Base-by-base conservation (phyloP, 306 rosid species). In the Lathyrus oleraceus region DNA sequence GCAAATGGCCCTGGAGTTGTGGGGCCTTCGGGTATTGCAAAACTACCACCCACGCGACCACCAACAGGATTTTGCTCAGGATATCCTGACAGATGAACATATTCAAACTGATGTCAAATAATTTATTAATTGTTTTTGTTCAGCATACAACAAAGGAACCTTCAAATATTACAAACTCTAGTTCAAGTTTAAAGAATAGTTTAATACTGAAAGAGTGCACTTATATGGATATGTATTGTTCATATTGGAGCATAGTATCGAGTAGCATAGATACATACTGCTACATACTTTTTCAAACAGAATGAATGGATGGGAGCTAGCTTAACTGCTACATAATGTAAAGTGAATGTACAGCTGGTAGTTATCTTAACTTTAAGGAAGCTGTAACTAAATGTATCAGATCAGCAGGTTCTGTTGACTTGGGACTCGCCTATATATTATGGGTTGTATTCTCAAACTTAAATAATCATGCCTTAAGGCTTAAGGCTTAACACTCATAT, bases 1-100 rank as follows among this genome's bases (percentile, higher is more conserved):
- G 92, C 62, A 84, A 88, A 91, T 73, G 91, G 87, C 77, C 97
- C 98, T 2, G 98, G 98, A 65, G 94, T 88, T 69, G 96, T 76
- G 61, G 98, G 97, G 52, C 87, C 92, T 60, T 94, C 98, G 4
- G 93, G 81, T 15, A 82, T 69, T 14, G 86, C 79, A 85, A 87
- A 91, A 56, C 86, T 87, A 75, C 96, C 93, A 51, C 81, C 44
- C 72, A 78, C 58, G 30, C 90, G 96, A 67, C 92, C 95, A 67
- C 87, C 73, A 75, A 82, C 75, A 67, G 86, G 88, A 82, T 84
- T 94, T 84, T 85, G 96, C 72, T 94, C 98, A 47, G 85, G 78
- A 84, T 84, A 87, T 84, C 98, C 98, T 94, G 87, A 74, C 40
- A 73, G 70, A 75, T 17, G 30, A 70, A 80, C 28, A 52, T 63